Evolutionary conservation across 352 stramenopile genomes (phyloP).

Genomic region (Phytophthora hybrid): DNA sequence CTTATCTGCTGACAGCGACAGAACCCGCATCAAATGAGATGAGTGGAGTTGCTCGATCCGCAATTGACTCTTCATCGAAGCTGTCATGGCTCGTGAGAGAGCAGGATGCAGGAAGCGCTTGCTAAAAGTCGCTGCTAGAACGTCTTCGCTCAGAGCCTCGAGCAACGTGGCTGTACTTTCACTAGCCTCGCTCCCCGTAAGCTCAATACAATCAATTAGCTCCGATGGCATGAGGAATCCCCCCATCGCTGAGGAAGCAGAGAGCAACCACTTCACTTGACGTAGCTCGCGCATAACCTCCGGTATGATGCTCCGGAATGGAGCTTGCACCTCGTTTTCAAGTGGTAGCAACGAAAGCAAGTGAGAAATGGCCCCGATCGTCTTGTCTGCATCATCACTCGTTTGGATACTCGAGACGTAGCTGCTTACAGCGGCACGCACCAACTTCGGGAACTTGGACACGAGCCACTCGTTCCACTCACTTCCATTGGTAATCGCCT

Average conservation of each 20-base stretch:
- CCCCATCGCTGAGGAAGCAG: conserved; percentile 7
- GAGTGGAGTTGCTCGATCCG: conserved; percentile 71
- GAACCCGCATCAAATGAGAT: conserved; percentile 67
- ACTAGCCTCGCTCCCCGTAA: conserved; percentile 25
- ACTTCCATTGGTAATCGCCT: conserved; percentile 84
- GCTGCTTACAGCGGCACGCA: conserved; percentile 42
- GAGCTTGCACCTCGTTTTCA: conserved; percentile 76
- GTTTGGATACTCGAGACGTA: conserved; percentile 32
- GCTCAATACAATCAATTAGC: conserved; percentile 53
- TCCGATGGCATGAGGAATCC: conserved; percentile 44
- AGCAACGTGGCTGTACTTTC: conserved; percentile 22
- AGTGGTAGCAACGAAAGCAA: conserved; percentile 67
- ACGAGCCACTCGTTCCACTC: conserved; percentile 92
- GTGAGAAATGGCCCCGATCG: conserved; percentile 41
- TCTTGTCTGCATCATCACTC: not conserved
- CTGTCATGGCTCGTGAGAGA: conserved; percentile 48
- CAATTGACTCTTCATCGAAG: conserved; percentile 64
- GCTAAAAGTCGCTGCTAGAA: conserved; percentile 43
- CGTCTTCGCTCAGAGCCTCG: conserved; percentile 30
- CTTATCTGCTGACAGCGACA: conserved; percentile 46
- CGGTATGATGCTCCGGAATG: conserved; percentile 64
- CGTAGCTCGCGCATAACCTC: conserved; percentile 73
- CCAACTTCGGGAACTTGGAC: conserved; percentile 66
- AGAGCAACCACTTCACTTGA: conserved; percentile 56
- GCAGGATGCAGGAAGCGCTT: conserved; percentile 64